phyloP scores from a whole-genome alignment of 108 stramenopile species.

The Schizochytrium sp. region DNA sequence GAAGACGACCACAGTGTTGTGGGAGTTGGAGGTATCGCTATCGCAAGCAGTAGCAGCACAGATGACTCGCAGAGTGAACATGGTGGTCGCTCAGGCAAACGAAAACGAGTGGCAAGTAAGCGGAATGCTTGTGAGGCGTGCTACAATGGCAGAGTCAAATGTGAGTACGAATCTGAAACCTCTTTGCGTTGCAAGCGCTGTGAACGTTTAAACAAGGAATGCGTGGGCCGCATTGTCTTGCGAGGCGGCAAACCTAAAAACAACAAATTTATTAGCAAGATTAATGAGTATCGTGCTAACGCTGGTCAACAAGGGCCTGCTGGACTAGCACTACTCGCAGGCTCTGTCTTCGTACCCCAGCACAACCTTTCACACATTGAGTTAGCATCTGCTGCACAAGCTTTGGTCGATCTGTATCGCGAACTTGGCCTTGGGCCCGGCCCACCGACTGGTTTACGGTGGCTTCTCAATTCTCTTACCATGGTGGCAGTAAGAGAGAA shows the following conservation, averaged over 20 bases:
- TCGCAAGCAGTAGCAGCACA: too few species aligned
- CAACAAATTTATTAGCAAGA: background rate
- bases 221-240: background rate
- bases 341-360: conserved; percentile 22
- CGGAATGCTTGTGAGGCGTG: conserved; percentile 50
- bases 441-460: conserved; percentile 35
- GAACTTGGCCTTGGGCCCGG: background rate
- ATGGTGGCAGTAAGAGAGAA: conserved; percentile 2
- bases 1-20: too few species aligned
- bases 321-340: conserved; percentile 6
- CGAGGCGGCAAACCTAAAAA: conserved; percentile 47
- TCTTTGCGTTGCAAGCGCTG: conserved; percentile 36
- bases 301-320: background rate
- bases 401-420: conserved; percentile 17
- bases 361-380: conserved; percentile 7
- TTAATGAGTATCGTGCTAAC: background rate
- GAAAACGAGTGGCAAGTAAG: background rate
- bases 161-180: background rate
- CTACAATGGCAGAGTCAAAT: conserved; percentile 47
- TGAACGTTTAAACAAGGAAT: conserved; percentile 35
- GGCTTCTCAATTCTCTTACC: conserved; percentile 37
- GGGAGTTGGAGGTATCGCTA: too few species aligned
- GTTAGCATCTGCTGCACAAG: conserved; percentile 10
- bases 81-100: background rate
- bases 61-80: background rate